Base-by-base conservation (phyloP, 2,329 filamentous ascomycete genomes). In the Septoria linicola region DNA sequence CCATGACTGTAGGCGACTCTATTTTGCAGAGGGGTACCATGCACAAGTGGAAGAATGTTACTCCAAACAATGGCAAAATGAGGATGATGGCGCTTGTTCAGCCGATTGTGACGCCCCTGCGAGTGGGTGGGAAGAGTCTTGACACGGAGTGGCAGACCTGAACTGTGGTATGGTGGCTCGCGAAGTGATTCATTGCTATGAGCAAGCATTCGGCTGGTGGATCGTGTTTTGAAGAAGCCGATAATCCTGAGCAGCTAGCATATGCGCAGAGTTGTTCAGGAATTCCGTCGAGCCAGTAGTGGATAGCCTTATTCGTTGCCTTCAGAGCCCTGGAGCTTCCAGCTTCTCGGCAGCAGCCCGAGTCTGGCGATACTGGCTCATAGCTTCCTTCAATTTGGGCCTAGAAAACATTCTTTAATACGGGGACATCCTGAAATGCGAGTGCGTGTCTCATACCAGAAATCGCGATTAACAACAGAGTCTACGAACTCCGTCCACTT, bases 11-110 rank as follows among this genome's bases (percentile, higher is more conserved):
- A 8, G 57, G 59, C 2, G 57, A 61, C 41, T 27, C 48, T 11
- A 43, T 54, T 10, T 42, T 58, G 34, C 53, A 57, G 47, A 42
- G 59, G 10, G 57, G 35, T 1, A 59, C 57, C 23, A 61, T 61
- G 57, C 60, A 62, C 49, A 40, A 44, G 30, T 62, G 60, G 59
- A 44, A 34, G 25, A 62, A 62, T 37, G 31, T 57, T 6, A 57
- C 59, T 31, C 46, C 49, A 1, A 31, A 54, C 11, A 40, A 43
- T 16, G 54, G 53, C 3, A 48, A 25, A 41, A 41, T 50, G 23
- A 57, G 48, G 34, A 43, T 54, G 23, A 10, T 57, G 8, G 48
- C 41, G 5, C 35, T 57, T 35, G 44, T 52, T 7, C 23, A 52
- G 42, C 20, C 51, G 10, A 46, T 50, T 39, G 41, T 42, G 16